phyloP scores from a whole-genome alignment of 129 eudicot species.

The Scalesia atractyloides region DNA sequence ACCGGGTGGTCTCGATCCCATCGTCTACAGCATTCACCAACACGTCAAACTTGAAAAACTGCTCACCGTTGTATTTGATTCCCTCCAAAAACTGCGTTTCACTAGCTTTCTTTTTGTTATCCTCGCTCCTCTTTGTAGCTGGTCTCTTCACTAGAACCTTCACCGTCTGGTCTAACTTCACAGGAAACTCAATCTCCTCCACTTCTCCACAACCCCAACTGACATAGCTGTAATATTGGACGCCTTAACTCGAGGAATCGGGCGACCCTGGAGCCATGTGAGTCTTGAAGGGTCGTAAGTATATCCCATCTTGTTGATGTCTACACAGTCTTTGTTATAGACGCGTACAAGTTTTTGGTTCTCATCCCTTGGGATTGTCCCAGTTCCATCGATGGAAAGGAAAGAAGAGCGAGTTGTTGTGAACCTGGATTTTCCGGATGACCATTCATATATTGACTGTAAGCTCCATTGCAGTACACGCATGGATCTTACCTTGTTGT shows the following conservation, averaged over 20 bases:
- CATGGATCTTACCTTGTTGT: conserved; percentile 49
- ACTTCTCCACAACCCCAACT: conserved; percentile 15
- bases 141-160: conserved; percentile 60
- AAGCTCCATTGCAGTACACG: conserved; percentile 45
- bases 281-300: conserved; percentile 38
- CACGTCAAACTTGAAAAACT: conserved; percentile 56
- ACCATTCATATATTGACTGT: conserved; percentile 35
- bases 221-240: conserved; percentile 16
- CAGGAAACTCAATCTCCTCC: conserved; percentile 30
- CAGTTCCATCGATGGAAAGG: conserved; percentile 52
- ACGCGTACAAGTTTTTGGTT: conserved; percentile 46
- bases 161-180: conserved; percentile 38
- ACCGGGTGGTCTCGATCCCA: conserved; percentile 1
- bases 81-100: conserved; percentile 46
- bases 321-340: conserved; percentile 47
- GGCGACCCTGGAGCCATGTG: conserved; percentile 46
- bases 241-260: conserved; percentile 26
- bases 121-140: conserved; percentile 34
- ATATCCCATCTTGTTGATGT: conserved; percentile 45
- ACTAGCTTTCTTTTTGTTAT: conserved; percentile 47
- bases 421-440: conserved; percentile 37
- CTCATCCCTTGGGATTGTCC: too few species aligned
- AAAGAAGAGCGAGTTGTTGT: conserved; percentile 51
- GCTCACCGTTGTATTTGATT: conserved; percentile 31
- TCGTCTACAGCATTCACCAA: conserved; percentile 49